Percentiles rank a stretch among this genome's conserved stretches.
These are phyloP conservation scores for Hygrophorus russula DNA, from an alignment of 768 basidiomycete species.

Conservation along the genomic window DNA sequence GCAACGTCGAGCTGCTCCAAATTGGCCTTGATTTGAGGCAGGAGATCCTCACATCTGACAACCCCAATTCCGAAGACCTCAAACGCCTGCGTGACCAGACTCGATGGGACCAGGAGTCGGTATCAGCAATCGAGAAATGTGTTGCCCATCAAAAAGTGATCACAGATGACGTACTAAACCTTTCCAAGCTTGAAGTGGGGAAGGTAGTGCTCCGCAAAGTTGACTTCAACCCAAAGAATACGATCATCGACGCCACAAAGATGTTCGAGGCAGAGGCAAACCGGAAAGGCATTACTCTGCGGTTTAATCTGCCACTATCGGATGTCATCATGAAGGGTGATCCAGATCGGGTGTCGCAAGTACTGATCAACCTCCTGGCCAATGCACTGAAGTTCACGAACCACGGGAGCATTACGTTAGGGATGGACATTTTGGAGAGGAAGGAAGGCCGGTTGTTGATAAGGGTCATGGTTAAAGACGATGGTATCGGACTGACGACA, in stretches of 20 bases:
- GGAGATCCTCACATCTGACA: neutral
- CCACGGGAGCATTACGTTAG: constrained; percentile 3
- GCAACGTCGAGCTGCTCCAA: constrained; percentile 5
- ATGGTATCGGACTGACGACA: constrained; percentile 1
- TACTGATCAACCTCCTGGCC: constrained; percentile 5
- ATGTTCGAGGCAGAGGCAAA: constrained; percentile 6
- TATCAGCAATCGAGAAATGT: constrained; percentile 5
- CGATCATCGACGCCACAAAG: constrained; percentile 1
- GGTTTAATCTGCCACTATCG: constrained; percentile 3
- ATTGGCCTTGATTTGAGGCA: neutral
- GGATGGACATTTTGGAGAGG: neutral
- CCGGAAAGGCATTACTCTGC: constrained; percentile 3
- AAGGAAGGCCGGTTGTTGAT: neutral
- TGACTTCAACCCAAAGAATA: constrained; percentile 4
- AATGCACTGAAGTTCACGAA: constrained; percentile 5
- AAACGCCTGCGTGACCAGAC: constrained; percentile 2
- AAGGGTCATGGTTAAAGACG: constrained; percentile 1
- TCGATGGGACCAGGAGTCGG: constrained; percentile 4
- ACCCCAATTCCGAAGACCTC: neutral
- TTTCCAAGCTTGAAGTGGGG: constrained; percentile 5
- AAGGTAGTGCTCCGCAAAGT: constrained; percentile 5
- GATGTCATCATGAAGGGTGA: constrained; percentile 4
- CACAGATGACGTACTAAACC: constrained; percentile 6
- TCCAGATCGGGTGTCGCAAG: constrained; percentile 6
- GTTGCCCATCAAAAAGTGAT: constrained; percentile 5